Conservation (phyloP, 1,284 basidiomycete genomes). For the Agaricales sp. region DNA sequence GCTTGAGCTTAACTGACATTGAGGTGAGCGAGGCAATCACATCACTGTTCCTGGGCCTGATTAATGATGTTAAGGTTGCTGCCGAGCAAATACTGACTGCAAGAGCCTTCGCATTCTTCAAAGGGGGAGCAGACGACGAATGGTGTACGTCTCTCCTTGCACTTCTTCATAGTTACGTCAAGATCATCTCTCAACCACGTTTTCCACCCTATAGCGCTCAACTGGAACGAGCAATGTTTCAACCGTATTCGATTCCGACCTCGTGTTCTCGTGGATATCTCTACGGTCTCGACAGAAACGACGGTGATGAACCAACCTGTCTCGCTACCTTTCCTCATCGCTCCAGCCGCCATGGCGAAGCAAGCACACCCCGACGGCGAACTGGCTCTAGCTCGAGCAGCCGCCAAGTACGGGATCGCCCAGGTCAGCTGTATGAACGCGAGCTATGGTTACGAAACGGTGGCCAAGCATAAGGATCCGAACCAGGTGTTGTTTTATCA, state of each 20-base stretch:
- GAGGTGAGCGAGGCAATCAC: no score
- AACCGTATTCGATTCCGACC: background rate
- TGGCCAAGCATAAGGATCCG: background rate
- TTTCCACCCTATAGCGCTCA: background rate
- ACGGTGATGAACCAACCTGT: background rate
- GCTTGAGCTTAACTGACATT: background rate
- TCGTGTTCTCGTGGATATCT: background rate
- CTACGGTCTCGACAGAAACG: background rate
- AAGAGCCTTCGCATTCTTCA: conserved; percentile 1
- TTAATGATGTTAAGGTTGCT: background rate
- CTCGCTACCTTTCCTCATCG: conserved; percentile 1
- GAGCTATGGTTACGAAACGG: background rate
- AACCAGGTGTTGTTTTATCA: background rate
- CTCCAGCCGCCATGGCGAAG: conserved; percentile 2
- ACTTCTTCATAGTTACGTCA: background rate
- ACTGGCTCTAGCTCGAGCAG: background rate
- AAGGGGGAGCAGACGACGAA: background rate
- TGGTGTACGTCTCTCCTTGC: background rate
- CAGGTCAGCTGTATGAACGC: conserved; percentile 11
- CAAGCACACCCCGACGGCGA: conserved; percentile 2
- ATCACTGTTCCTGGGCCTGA: no score
- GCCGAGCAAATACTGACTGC: background rate
- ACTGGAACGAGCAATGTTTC: conserved; percentile 1
- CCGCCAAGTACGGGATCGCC: background rate
- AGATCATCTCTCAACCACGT: background rate